Conservation (phyloP, 768 basidiomycete genomes). For the Paxillus ammoniavirescens region DNA sequence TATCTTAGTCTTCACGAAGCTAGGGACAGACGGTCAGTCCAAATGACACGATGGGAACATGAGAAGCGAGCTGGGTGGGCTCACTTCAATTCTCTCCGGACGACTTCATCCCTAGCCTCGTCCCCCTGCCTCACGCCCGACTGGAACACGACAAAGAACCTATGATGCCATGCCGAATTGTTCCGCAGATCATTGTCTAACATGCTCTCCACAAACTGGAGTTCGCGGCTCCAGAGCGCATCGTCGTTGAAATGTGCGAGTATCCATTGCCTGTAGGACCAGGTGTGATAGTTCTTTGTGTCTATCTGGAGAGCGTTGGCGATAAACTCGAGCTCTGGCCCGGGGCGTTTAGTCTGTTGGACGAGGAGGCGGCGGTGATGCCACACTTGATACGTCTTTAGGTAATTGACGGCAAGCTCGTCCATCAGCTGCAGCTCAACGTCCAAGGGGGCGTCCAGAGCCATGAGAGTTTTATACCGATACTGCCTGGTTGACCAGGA, state of each 20-base stretch:
- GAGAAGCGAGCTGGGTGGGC: conserved; percentile 27
- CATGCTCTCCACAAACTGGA: conserved; percentile 72
- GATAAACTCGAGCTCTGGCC: conserved; percentile 79
- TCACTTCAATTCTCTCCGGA: conserved; percentile 74
- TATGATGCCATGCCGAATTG: conserved; percentile 97
- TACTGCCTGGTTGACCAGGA: conserved; percentile 70
- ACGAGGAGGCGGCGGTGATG: conserved; percentile 83
- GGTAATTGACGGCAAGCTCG: conserved; percentile 73
- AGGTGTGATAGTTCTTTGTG: conserved; percentile 98
- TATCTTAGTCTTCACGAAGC: conserved; percentile 82
- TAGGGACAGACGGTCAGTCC: conserved; percentile 25
- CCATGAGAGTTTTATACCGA: conserved; percentile 82
- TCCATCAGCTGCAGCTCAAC: conserved; percentile 84
- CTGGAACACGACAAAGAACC: conserved; percentile 84
- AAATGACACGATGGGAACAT: neutral
- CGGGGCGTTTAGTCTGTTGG: conserved; percentile 48
- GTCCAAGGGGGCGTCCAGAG: conserved; percentile 64
- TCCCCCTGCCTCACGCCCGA: conserved; percentile 62
- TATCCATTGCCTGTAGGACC: conserved; percentile 97
- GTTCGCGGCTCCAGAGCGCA: conserved; percentile 70
- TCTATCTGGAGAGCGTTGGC: conserved; percentile 69
- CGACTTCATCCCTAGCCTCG: conserved; percentile 55
- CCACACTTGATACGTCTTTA: conserved; percentile 99
- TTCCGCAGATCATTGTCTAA: conserved; percentile 80
- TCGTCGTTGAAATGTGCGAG: conserved; percentile 79